phyloP scores from a whole-genome alignment of 768 basidiomycete species.

The Serendipita vermifera region DNA sequence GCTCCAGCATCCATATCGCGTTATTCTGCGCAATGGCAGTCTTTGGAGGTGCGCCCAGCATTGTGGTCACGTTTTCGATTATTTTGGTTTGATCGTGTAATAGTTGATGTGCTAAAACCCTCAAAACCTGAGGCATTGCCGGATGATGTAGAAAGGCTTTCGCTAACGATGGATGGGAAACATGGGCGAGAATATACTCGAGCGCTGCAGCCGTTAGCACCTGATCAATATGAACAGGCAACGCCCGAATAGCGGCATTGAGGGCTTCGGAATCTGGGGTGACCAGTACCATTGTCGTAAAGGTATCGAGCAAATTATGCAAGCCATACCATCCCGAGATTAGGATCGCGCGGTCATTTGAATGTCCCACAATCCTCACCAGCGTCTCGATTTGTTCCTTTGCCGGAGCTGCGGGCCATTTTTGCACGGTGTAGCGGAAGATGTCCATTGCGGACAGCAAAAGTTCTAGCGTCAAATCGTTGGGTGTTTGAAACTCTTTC shows the following conservation, averaged over 20 bases:
- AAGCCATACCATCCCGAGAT: slow-evolving; percentile 50
- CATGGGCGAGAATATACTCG: slow-evolving; percentile 62
- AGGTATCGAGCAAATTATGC: slow-evolving; percentile 47
- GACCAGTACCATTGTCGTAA: slow-evolving; percentile 43
- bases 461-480: slow-evolving; percentile 62
- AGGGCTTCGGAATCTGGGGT: slow-evolving; percentile 45
- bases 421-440: slow-evolving; percentile 45
- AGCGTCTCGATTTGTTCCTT: slow-evolving; percentile 45
- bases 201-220: slow-evolving; percentile 55
- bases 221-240: slow-evolving; percentile 61
- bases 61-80: slow-evolving; percentile 46
- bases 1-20: slow-evolving; percentile 42
- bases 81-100: slow-evolving; percentile 63
- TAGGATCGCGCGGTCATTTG: slow-evolving; percentile 64
- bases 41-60: neutral
- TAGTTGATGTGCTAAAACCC: slow-evolving; percentile 52
- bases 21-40: slow-evolving; percentile 43
- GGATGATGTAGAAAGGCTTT: slow-evolving; percentile 62
- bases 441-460: slow-evolving; percentile 60
- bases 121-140: slow-evolving; percentile 56
- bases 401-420: slow-evolving; percentile 23
- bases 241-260: slow-evolving; percentile 49
- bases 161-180: slow-evolving; percentile 61
- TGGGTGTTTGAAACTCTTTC: slow-evolving; percentile 42
- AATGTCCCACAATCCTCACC: slow-evolving; percentile 39